Percentiles rank a stretch among this genome's conserved stretches.
These are phyloP conservation scores for Gossypium arboreum DNA, from an alignment of 345 rosid genomes.

Conservation along the genomic window DNA sequence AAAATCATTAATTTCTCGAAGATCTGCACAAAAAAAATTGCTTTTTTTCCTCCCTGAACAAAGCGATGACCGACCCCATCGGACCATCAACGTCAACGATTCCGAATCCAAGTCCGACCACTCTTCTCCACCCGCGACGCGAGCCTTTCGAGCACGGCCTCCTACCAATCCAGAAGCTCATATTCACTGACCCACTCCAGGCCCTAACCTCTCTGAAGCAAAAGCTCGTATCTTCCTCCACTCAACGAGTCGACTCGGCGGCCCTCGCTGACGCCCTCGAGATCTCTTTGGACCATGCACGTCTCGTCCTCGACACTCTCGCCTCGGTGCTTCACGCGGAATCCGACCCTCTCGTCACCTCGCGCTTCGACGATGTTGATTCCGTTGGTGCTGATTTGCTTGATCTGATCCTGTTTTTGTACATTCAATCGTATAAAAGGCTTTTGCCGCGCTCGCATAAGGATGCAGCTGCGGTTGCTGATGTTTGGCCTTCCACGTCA, in stretches of 20 bases:
- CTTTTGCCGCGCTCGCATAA: constrained; percentile 84
- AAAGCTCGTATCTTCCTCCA: constrained; percentile 41
- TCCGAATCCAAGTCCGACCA: constrained; percentile 34
- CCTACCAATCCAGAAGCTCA: constrained; percentile 87
- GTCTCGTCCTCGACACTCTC: constrained; percentile 81
- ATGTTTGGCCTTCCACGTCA: constrained; percentile 99
- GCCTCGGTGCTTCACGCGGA: constrained; percentile 82
- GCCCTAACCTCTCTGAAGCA: constrained; percentile 65
- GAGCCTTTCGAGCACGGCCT: constrained; percentile 97
- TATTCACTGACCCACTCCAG: constrained; percentile 80
- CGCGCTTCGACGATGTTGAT: constrained; percentile 49
- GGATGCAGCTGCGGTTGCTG: constrained; percentile 92
- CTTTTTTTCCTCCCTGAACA: background rate
- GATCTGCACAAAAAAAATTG: constrained; percentile 34
- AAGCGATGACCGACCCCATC: constrained; percentile 49
- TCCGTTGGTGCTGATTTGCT: constrained; percentile 73
- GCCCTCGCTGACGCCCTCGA: constrained; percentile 70
- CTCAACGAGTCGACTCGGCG: constrained; percentile 57
- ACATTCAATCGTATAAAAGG: constrained; percentile 93
- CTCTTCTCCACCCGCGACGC: constrained; percentile 73
- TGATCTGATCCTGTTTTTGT: constrained; percentile 81
- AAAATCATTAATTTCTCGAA: constrained; percentile 17
- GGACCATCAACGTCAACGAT: constrained; percentile 48
- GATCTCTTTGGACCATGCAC: constrained; percentile 86
- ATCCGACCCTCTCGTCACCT: constrained; percentile 63